phyloP scores from a whole-genome alignment of 768 basidiomycete genomes.

The Fibroporia radiculosa region DNA sequence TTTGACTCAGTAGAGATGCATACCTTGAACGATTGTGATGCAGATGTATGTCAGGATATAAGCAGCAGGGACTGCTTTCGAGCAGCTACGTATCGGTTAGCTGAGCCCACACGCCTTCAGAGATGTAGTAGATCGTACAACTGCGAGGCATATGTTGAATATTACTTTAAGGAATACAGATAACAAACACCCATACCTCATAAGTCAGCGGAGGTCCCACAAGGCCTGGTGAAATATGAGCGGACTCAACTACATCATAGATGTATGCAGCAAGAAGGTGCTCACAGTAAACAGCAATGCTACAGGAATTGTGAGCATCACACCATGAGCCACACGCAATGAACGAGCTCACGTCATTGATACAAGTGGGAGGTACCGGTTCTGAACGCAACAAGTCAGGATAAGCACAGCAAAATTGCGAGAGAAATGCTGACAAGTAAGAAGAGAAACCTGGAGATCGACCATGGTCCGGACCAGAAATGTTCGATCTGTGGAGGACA shows the following conservation, averaged over 20 bases:
- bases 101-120: not conserved
- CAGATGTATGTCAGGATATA: constrained; percentile 9
- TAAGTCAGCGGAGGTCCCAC: too few relatives aligned
- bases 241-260: not conserved
- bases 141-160: too few relatives aligned
- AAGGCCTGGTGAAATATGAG: constrained; percentile 5
- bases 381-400: constrained; percentile 3
- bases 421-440: constrained; percentile 7
- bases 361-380: constrained; percentile 12
- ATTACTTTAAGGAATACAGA: too few relatives aligned
- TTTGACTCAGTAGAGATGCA: not conserved
- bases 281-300: too few relatives aligned
- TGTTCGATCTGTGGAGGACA: constrained; percentile 7
- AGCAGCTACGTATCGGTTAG: constrained; percentile 4
- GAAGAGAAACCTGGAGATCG: constrained; percentile 13
- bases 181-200: too few relatives aligned
- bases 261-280: not conserved
- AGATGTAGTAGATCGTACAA: not conserved
- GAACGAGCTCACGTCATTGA: constrained; percentile 7
- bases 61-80: constrained; percentile 1
- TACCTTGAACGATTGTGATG: constrained; percentile 11
- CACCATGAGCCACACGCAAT: too few relatives aligned
- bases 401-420: not conserved
- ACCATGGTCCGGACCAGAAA: constrained; percentile 15
- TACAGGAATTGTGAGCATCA: too few relatives aligned